phyloP scores from a whole-genome alignment of 2,329 filamentous ascomycete genomes.

The Seiridium unicorne region DNA sequence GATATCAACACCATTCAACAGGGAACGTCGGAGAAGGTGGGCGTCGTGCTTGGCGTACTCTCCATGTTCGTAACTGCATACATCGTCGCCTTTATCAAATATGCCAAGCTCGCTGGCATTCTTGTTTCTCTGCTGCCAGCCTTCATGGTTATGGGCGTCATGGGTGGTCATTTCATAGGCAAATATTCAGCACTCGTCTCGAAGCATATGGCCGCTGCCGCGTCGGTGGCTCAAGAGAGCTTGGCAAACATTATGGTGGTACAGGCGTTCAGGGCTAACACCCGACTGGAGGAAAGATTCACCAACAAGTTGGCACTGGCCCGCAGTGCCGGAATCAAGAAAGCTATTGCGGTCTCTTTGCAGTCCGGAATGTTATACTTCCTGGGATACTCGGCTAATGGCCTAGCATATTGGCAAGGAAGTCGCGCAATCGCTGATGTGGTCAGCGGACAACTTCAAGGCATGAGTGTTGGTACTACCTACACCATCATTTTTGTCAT shows the following conservation, averaged over 20 bases:
- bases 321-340: slow-evolving; percentile 50
- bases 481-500: slow-evolving; percentile 66
- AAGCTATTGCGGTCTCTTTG: slow-evolving; percentile 51
- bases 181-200: slow-evolving; percentile 43
- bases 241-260: slow-evolving; percentile 53
- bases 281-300: slow-evolving; percentile 51
- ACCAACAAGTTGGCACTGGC: slow-evolving; percentile 43
- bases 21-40: slow-evolving; percentile 62
- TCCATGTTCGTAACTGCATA: slow-evolving; percentile 62
- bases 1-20: slow-evolving; percentile 60
- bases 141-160: slow-evolving; percentile 52
- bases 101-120: slow-evolving; percentile 55
- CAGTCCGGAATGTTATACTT: slow-evolving; percentile 66
- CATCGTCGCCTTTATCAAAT: slow-evolving; percentile 60
- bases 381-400: slow-evolving; percentile 63
- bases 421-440: slow-evolving; percentile 41
- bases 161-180: slow-evolving; percentile 47
- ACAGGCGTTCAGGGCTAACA: slow-evolving; percentile 53
- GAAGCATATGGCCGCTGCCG: slow-evolving; percentile 46
- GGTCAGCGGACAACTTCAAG: slow-evolving; percentile 29
- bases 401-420: slow-evolving; percentile 66
- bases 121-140: slow-evolving; percentile 55
- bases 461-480: slow-evolving; percentile 43
- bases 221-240: slow-evolving; percentile 54
- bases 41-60: slow-evolving; percentile 53